Percentiles rank a stretch among this genome's conserved stretches.
phyloP scores from a whole-genome alignment of 208 protist species.

The Wallacemonas sp. region DNA sequence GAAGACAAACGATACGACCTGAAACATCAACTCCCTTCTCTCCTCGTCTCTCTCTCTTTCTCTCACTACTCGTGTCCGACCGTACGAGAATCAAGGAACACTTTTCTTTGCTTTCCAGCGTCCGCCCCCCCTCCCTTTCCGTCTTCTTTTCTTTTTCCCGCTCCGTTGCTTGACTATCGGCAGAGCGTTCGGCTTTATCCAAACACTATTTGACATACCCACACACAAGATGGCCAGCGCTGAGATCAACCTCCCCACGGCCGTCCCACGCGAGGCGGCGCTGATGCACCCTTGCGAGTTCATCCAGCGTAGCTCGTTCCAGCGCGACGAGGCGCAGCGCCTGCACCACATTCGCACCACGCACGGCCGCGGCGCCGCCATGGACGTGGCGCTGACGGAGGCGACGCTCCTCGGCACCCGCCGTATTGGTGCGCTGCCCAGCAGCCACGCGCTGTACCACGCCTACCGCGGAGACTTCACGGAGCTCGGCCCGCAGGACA shows the following conservation, averaged over 20 bases:
- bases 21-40: neutral
- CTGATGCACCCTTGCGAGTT: conserved; percentile 87
- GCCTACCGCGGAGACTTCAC: conserved; percentile 78
- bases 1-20: neutral
- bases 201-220: no score
- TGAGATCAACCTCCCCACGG: conserved; percentile 60
- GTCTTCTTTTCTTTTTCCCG: neutral
- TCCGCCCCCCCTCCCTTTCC: neutral
- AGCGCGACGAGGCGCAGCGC: conserved; percentile 77
- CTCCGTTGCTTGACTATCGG: neutral
- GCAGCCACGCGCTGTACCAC: conserved; percentile 80
- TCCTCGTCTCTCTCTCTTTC: conserved; percentile 14
- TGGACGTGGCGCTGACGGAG: conserved; percentile 73
- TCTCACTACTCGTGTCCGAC: conserved; percentile 6
- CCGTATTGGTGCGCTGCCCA: conserved; percentile 73
- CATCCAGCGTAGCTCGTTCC: conserved; percentile 69
- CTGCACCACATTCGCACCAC: conserved; percentile 86
- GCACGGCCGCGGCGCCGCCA: conserved; percentile 71
- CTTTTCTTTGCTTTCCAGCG: conserved; percentile 6
- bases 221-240: conserved; percentile 44
- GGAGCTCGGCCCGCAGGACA: conserved; percentile 57
- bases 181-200: no score
- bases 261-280: conserved; percentile 47
- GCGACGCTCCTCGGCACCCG: conserved; percentile 66
- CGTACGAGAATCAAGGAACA: neutral